Conservation (phyloP, 495 filamentous ascomycete genomes). For the Poronia punctata region DNA sequence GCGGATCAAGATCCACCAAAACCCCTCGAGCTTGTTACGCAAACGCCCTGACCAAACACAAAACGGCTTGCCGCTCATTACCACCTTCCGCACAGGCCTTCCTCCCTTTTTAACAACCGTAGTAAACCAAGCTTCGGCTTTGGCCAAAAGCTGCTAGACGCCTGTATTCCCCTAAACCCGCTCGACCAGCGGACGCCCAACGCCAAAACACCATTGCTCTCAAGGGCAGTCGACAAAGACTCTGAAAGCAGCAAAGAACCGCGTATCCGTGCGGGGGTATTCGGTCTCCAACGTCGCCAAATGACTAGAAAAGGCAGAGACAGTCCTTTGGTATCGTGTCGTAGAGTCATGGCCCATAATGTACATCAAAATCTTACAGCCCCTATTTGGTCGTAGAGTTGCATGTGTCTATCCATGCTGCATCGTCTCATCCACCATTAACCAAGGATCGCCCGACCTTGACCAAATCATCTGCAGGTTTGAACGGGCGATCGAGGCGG, state of each 20-base stretch:
- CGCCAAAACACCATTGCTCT: background rate
- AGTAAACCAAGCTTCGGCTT: background rate
- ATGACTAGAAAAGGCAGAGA: slow-evolving; percentile 5
- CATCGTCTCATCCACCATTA: slow-evolving; percentile 10
- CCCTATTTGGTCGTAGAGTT: background rate
- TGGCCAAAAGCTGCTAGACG: background rate
- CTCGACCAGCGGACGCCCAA: background rate
- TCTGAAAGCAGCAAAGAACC: background rate
- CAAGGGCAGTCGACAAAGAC: background rate
- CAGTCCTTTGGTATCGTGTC: slow-evolving; percentile 17
- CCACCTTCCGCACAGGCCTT: background rate
- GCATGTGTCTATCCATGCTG: background rate
- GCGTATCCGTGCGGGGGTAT: background rate
- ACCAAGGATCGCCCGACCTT: slow-evolving; percentile 12
- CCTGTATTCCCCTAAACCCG: background rate
- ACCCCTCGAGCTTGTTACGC: slow-evolving; percentile 5
- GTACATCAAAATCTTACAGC: slow-evolving; percentile 16
- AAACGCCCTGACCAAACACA: no score
- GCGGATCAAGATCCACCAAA: slow-evolving; percentile 12
- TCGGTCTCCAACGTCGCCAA: background rate
- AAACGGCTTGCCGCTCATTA: slow-evolving; percentile 1
- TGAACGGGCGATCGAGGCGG: slow-evolving; percentile 15
- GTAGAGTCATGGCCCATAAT: slow-evolving; percentile 21
- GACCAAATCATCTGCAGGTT: slow-evolving; percentile 15
- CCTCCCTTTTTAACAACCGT: background rate